Evolutionary conservation across 768 basidiomycete genomes (phyloP), one percentile per base, ranked within the genome.

Genomic region (Tulasnella sp.): DNA sequence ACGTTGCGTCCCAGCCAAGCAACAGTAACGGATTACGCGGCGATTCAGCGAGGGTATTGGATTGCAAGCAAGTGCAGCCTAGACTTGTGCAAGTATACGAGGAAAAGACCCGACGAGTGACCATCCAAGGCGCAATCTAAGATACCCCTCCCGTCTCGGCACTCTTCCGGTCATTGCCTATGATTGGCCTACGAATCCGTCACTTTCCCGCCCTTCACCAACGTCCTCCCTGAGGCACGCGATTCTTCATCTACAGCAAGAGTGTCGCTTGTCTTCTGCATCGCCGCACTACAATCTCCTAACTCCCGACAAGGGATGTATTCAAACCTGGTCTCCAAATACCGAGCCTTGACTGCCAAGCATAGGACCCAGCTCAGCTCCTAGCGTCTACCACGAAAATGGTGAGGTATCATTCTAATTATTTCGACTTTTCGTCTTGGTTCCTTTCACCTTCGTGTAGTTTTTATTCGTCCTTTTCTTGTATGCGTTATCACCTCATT

Each of bases 71-170:
- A 55, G 89, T 88, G n/a, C 84, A 84, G 75, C 82, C 85, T 40
- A 85, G 86, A 80, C 88, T 98, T 78, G 84, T 86, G 29, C 88
- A 89, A 81, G 89, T 88, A 18, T 90, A 91, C 83, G 93, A 93
- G 81, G 89, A 91, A 81, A 95, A 92, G 85, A 95, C 94, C 83
- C 88, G 92, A 80, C 94, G 91, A 83, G 90, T 98, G 79, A 90
- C 90, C 82, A 94, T 99, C 85, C 96, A 91, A 87, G 97, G 97
- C 81, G 95, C 96, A 83, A 92, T 97, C 85, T 96, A 87, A 86
- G 40, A 69, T 39, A 20, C 11, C 70, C 39, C 15, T 40, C 6
- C 71, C 29, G 5, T 29, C 71, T 46, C 5, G 44, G 23, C 71
- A 11, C 71, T 46, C 37, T 20, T 15, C 32, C 26, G 61, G 26